Evolutionary conservation across 2,329 filamentous ascomycete species (phyloP).

Genomic region (Chaetomium strumarium): DNA sequence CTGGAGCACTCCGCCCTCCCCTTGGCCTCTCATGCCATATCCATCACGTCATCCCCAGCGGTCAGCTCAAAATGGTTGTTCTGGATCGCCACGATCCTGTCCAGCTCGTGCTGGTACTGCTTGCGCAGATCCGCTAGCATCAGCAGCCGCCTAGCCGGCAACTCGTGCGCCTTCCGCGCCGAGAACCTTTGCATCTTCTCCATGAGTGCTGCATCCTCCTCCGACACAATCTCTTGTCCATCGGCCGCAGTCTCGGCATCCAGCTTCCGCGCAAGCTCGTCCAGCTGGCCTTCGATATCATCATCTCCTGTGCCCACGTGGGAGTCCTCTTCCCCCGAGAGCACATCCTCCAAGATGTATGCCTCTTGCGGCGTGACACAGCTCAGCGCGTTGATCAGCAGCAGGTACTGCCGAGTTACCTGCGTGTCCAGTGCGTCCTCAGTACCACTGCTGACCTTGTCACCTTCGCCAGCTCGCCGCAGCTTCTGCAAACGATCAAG

Average conservation of each 20-base stretch:
- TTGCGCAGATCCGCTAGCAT: constrained; percentile 81
- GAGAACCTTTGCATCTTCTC: constrained; percentile 25
- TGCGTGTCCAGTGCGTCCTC: constrained; percentile 57
- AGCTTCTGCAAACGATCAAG: constrained; percentile 60
- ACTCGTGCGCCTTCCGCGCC: constrained; percentile 21
- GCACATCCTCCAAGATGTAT: constrained; percentile 61
- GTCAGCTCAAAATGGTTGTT: constrained; percentile 81
- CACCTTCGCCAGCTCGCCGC: constrained; percentile 51
- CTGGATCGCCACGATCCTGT: constrained; percentile 80
- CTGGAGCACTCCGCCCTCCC: not conserved
- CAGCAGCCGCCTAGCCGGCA: constrained; percentile 64
- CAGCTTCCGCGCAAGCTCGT: constrained; percentile 19
- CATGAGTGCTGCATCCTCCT: constrained; percentile 21
- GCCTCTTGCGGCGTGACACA: constrained; percentile 75
- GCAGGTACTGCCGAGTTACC: constrained; percentile 72
- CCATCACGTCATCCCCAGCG: constrained; percentile 48
- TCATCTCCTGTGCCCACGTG: not conserved
- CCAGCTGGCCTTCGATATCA: constrained; percentile 20
- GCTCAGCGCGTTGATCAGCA: constrained; percentile 86
- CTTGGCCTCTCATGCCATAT: constrained; percentile 35
- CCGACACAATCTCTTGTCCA: constrained; percentile 3
- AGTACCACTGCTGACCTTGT: constrained; percentile 40
- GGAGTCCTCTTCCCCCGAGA: constrained; percentile 26
- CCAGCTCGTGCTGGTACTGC: constrained; percentile 85
- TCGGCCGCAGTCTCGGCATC: constrained; percentile 14